A percentile compares a stretch with the other conserved stretches of the same genome.
Conservation (phyloP, 352 stramenopile genomes). For the Globisporangium orthogonon region DNA sequence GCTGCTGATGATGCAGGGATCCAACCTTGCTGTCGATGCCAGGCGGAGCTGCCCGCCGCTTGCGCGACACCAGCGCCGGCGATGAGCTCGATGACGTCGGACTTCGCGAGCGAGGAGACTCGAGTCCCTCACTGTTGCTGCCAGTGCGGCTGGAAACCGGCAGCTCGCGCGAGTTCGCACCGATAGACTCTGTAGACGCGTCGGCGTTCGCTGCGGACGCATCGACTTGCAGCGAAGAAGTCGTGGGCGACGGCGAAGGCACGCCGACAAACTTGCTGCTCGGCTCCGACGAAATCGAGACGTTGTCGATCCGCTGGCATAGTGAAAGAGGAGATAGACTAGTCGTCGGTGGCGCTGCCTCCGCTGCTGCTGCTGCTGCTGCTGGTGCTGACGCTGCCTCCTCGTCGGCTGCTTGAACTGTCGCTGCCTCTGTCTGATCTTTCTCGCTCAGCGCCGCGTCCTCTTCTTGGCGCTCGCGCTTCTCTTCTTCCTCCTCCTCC, state of each 20-base stretch:
- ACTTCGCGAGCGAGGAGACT: constrained; percentile 11
- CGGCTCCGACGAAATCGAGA: constrained; percentile 53
- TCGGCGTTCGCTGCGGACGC: background rate
- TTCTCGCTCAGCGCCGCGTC: too few relatives aligned
- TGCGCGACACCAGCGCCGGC: constrained; percentile 12
- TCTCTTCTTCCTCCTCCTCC: constrained; percentile 10
- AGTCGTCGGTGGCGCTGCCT: constrained; percentile 7
- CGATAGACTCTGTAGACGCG: too few relatives aligned
- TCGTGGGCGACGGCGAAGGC: background rate
- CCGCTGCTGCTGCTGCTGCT: background rate
- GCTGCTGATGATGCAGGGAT: background rate
- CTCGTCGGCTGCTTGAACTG: constrained; percentile 1
- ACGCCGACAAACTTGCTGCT: constrained; percentile 2
- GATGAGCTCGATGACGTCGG: constrained; percentile 11
- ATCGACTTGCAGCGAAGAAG: background rate
- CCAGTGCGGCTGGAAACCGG: background rate
- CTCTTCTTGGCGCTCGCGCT: background rate
- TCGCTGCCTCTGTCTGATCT: background rate
- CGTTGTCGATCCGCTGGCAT: constrained; percentile 69
- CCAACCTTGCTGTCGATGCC: constrained; percentile 3
- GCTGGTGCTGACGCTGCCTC: background rate
- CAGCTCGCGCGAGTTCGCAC: too few relatives aligned
- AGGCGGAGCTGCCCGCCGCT: constrained; percentile 13
- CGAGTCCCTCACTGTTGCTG: background rate
- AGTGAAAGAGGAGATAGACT: constrained; percentile 50